Base-by-base conservation (phyloP, 2,329 filamentous ascomycete species). In the Alternaria consortialis region DNA sequence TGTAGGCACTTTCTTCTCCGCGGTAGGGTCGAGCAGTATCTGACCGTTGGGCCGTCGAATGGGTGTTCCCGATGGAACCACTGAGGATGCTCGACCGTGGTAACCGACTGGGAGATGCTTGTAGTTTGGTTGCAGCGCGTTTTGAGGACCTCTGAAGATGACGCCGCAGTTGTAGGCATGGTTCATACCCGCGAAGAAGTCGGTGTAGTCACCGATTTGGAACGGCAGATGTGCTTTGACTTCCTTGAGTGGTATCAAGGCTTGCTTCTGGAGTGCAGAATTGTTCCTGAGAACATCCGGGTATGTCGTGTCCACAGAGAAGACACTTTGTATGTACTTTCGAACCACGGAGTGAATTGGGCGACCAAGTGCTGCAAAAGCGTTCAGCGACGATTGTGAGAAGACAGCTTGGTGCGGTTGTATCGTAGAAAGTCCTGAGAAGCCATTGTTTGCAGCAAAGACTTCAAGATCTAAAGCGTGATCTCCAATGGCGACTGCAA, bases 181-280 rank as follows among this genome's bases (percentile, higher is more conserved):
- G 74, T 94, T 90, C 65, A 90, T 81, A 13, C 92, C 92, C 9
- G 90, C 91, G 74, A 92, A 95, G 81, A 95, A 95, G 78, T 95
- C 92, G 1, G 91, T 92, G 77, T 94, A 95, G 76, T 94, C 91
- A 27, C 91, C 90, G 68, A 94, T 92, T 56, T 84, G 83, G 86
- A 95, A 88, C 2, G 92, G 92, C 7, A 94, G 73, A 71, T 94
- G 90, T 73, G 85, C 88, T 64, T 83, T 86, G 50, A 89, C 86
- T 20, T 87, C 80, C 5, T 83, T 81, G 48, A 88, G 84, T 0
- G 84, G 85, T 4, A 93, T 63, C 12, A 94, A 77, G 0, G 84
- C 86, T 54, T 83, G 80, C 58, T 86, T 80, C 60, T 87, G 86
- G 17, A 91, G 79, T 0, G 78, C 70, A 2, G 77, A 74, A 71